Evolutionary conservation across 2,329 filamentous ascomycete species (phyloP).

Genomic region (Penicillium sp.): DNA sequence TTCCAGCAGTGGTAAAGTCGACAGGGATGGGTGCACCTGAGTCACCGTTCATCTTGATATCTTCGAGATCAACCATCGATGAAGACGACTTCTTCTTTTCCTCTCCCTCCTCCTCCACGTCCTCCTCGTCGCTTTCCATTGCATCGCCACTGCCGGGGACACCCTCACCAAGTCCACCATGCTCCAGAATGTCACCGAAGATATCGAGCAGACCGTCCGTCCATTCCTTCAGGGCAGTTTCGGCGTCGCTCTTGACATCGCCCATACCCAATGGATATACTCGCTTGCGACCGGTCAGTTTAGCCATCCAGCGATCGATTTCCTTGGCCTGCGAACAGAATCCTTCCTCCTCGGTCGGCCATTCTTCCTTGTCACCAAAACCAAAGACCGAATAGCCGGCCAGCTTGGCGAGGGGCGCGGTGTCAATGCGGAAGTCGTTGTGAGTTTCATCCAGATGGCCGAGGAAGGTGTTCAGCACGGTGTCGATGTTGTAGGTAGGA

Average conservation of each 20-base stretch:
- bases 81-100: conserved; percentile 42
- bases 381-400: conserved; percentile 93
- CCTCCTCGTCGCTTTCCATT: conserved; percentile 81
- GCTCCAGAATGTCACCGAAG: conserved; percentile 61
- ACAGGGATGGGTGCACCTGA: conserved; percentile 66
- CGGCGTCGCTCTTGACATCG: conserved; percentile 77
- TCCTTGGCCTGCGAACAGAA: conserved; percentile 93
- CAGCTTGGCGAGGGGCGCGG: conserved; percentile 74
- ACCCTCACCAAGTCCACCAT: conserved; percentile 63
- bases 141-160: conserved; percentile 81
- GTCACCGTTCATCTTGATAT: conserved; percentile 62
- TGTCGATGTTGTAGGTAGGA: conserved; percentile 95
- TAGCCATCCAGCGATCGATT: conserved; percentile 96
- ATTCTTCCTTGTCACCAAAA: conserved; percentile 86
- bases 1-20: conserved; percentile 72
- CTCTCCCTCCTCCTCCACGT: conserved; percentile 59
- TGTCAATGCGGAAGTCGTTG: conserved; percentile 95
- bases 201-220: conserved; percentile 72
- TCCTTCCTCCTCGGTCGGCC: conserved; percentile 87
- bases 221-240: conserved; percentile 75
- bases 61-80: conserved; percentile 78
- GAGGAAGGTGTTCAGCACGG: conserved; percentile 83
- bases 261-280: conserved; percentile 89
- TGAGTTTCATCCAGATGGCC: conserved; percentile 90
- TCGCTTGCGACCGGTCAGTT: conserved; percentile 80